A percentile compares a stretch with the other conserved stretches of the same genome.
Evolutionary conservation across 75 land plant genomes (phyloP).

Genomic region (Pinus albicaulis): DNA sequence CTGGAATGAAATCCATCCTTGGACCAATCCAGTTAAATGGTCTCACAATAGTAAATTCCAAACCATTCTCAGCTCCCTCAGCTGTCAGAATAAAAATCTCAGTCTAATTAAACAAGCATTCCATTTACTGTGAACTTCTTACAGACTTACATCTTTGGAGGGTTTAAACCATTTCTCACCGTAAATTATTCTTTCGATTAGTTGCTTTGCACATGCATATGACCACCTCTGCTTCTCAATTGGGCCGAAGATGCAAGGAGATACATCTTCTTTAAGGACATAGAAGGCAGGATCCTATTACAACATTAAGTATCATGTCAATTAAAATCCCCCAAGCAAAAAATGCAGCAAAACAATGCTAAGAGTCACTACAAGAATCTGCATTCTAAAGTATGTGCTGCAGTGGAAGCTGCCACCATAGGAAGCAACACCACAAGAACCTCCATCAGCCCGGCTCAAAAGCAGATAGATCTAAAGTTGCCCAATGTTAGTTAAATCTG

Average conservation of each 20-base stretch:
- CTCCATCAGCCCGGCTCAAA: too few species aligned
- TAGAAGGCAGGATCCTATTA: slow-evolving; percentile 77
- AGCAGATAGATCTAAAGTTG: too few species aligned
- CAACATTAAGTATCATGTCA: background rate
- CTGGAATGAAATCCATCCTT: slow-evolving; percentile 99
- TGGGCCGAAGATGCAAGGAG: slow-evolving; percentile 95
- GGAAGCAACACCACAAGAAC: too few species aligned
- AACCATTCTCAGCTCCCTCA: slow-evolving; percentile 94
- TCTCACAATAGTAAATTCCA: slow-evolving; percentile 96
- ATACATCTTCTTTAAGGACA: slow-evolving; percentile 79
- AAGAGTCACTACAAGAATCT: too few species aligned
- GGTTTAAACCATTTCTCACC: slow-evolving; percentile 29
- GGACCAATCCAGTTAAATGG: slow-evolving; percentile 99
- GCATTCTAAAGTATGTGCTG: too few species aligned
- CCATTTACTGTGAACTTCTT: too few species aligned
- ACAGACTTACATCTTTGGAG: too few species aligned
- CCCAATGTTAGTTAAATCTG: too few species aligned
- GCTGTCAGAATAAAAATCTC: slow-evolving; percentile 28
- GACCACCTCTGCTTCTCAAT: slow-evolving; percentile 98
- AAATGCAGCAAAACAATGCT: too few species aligned
- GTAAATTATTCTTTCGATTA: slow-evolving; percentile 93
- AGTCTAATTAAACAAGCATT: too few species aligned
- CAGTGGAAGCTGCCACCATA: too few species aligned
- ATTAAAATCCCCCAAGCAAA: background rate
- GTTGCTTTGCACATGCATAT: slow-evolving; percentile 98